Evolutionary conservation across 371 early-diverging fungal species (phyloP), one percentile per base, ranked within the genome.

Genomic region (Mucor irregularis): DNA sequence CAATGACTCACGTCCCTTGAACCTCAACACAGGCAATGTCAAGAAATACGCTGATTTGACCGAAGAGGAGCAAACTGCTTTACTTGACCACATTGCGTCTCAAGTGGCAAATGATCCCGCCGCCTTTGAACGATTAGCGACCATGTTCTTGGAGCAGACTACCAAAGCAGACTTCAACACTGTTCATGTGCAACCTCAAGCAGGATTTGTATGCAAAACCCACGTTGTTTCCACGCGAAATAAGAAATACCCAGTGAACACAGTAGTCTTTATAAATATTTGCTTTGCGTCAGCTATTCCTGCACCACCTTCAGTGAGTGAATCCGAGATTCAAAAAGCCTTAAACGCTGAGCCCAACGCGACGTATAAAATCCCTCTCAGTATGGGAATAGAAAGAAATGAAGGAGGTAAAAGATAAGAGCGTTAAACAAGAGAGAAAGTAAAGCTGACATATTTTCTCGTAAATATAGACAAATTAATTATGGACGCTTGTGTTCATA

Each of bases 401-500:
- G 51, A 50, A n/a, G 44, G 52, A 35, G 49, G 54, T 49, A 55
- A 55, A 51, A 62, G 5, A n/a, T 9, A 56, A 33, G 6, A 7
- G 7, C 21, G 1, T 2, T 29, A 28, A 26, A 9, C 24, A 29
- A 46, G 0, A 48, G 4, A 0, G n/a, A 25, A 40, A n/a, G n/a
- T n/a, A n/a, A n/a, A 5, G 26, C 29, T 2, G 10, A 19, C n/a
- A 26, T 19, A 22, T 8, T 13, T 49, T 22, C 22, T 22, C 3
- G 8, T 13, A 4, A 59, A 47, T n/a, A 30, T 24, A 49, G 55
- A 30, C 51, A 19, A 25, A 5, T 16, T 56, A 10, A 49, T 89
- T 17, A 74, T 86, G 43, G 90, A 90, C 62, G 89, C 88, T 1
- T 87, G 88, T 55, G 73, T 91, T 42, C 69, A 91, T 58, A 77